A percentile compares a stretch with the other conserved stretches of the same genome.
phyloP scores from a whole-genome alignment of 2,329 filamentous ascomycete species.

The Ceratocystis albifundus region DNA sequence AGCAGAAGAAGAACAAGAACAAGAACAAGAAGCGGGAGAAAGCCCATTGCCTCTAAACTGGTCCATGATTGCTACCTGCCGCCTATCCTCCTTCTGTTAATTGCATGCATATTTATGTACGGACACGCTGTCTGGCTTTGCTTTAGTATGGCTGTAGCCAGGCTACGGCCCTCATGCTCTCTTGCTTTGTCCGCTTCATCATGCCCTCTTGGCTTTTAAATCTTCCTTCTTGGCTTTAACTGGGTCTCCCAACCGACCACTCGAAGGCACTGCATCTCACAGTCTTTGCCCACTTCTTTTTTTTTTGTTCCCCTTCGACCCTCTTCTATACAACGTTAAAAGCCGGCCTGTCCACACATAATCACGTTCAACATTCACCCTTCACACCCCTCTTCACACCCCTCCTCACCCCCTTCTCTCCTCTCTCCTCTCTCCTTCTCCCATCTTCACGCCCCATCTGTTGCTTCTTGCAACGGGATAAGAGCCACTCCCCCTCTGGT shows the following conservation, averaged over 20 bases:
- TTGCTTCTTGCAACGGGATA: not conserved
- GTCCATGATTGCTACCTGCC: not conserved
- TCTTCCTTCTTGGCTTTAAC: slow-evolving; percentile 1
- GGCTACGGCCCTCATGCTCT: not conserved
- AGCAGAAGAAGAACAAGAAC: no score
- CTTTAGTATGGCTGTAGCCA: not conserved
- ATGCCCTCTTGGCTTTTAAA: not conserved
- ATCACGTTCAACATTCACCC: not conserved
- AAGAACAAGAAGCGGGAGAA: not conserved
- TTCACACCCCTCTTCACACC: not conserved
- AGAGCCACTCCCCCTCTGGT: not conserved
- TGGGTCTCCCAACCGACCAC: not conserved
- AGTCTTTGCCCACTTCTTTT: not conserved
- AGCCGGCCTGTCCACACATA: not conserved
- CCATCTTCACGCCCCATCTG: not conserved
- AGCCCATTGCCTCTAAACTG: not conserved
- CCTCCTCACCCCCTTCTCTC: not conserved
- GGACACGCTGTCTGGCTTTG: not conserved
- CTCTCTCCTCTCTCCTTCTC: not conserved
- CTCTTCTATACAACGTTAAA: not conserved
- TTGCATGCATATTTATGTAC: not conserved
- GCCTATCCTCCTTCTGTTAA: not conserved
- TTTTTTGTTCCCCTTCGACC: not conserved
- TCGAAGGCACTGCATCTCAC: not conserved
- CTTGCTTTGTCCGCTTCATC: slow-evolving; percentile 6